A percentile compares a stretch with the other conserved stretches of the same genome.
phyloP scores from a whole-genome alignment of 1,284 basidiomycete genomes.

The Ustilago esculenta region DNA sequence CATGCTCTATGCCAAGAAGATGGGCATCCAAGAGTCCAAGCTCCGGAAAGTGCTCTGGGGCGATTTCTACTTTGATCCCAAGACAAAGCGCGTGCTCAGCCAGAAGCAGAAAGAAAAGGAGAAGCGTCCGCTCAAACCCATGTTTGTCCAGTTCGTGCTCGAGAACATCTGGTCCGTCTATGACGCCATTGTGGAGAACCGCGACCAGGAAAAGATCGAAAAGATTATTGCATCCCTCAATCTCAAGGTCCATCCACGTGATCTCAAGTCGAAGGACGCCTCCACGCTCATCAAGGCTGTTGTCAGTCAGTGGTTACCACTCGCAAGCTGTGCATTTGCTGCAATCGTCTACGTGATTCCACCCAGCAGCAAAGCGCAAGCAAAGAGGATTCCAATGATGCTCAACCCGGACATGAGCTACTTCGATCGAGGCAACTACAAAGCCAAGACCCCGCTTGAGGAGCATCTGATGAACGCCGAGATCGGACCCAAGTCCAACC shows the following conservation, averaged over 20 bases:
- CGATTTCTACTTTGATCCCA: conserved; percentile 95
- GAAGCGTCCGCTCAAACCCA: conserved; percentile 83
- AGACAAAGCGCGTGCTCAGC: conserved; percentile 90
- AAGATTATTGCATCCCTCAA: conserved; percentile 88
- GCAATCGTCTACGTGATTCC: conserved; percentile 91
- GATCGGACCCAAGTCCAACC: conserved; percentile 44
- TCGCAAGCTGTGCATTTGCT: conserved; percentile 92
- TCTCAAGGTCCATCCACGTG: conserved; percentile 85
- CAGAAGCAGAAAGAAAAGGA: conserved; percentile 81
- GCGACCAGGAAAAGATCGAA: conserved; percentile 74
- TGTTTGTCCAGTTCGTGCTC: conserved; percentile 96
- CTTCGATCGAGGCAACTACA: conserved; percentile 68
- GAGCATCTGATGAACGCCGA: conserved; percentile 75
- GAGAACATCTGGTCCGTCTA: conserved; percentile 99
- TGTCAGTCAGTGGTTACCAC: conserved; percentile 94
- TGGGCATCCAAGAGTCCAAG: conserved; percentile 89
- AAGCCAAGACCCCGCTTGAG: conserved; percentile 72
- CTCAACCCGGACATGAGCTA: conserved; percentile 79
- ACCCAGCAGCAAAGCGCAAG: conserved; percentile 83
- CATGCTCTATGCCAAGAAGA: conserved; percentile 87
- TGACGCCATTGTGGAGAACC: conserved; percentile 60
- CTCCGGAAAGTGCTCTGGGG: conserved; percentile 93
- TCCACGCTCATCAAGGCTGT: conserved; percentile 84
- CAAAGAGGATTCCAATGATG: conserved; percentile 87
- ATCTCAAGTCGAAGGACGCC: conserved; percentile 90